phyloP scores from a whole-genome alignment of 106 monocot genomes.

The Agapanthus africanus region DNA sequence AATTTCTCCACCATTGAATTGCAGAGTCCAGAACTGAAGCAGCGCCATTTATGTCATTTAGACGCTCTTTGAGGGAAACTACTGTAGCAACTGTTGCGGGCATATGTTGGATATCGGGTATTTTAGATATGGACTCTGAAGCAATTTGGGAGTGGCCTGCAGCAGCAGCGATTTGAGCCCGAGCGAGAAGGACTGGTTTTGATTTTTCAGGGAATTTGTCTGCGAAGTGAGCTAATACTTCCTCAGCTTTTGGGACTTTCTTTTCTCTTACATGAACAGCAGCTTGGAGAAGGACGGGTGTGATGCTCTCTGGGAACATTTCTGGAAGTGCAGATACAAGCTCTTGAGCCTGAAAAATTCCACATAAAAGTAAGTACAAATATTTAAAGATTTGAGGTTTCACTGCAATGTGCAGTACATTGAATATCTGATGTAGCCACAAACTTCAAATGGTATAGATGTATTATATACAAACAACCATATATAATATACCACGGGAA shows the following conservation, averaged over 20 bases:
- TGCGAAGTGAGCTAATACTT: slow-evolving; percentile 55
- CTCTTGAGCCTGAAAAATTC: slow-evolving; percentile 66
- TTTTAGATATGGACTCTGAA: slow-evolving; percentile 65
- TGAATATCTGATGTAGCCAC: neutral
- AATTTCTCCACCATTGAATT: slow-evolving; percentile 73
- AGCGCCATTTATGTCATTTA: slow-evolving; percentile 46
- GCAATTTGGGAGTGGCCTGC: slow-evolving; percentile 62
- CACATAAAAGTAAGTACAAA: neutral
- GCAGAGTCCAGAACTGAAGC: slow-evolving; percentile 52
- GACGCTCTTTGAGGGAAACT: slow-evolving; percentile 54
- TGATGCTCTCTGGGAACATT: slow-evolving; percentile 58
- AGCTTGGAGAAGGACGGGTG: slow-evolving; percentile 72
- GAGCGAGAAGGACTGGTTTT: slow-evolving; percentile 55
- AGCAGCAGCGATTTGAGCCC: slow-evolving; percentile 84
- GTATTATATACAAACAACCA: no score
- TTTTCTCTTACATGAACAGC: slow-evolving; percentile 73
- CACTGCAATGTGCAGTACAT: neutral
- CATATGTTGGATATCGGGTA: slow-evolving; percentile 69
- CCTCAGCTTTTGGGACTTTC: slow-evolving; percentile 76
- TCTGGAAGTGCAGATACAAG: slow-evolving; percentile 44
- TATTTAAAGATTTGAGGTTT: neutral
- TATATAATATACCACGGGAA: no score
- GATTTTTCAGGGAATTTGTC: slow-evolving; percentile 57
- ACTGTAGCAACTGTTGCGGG: slow-evolving; percentile 80
- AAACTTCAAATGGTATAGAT: neutral